Evolutionary conservation across 352 stramenopile genomes (phyloP), one percentile per base, ranked within the genome.

Genomic region (Phytopythium boreale): DNA sequence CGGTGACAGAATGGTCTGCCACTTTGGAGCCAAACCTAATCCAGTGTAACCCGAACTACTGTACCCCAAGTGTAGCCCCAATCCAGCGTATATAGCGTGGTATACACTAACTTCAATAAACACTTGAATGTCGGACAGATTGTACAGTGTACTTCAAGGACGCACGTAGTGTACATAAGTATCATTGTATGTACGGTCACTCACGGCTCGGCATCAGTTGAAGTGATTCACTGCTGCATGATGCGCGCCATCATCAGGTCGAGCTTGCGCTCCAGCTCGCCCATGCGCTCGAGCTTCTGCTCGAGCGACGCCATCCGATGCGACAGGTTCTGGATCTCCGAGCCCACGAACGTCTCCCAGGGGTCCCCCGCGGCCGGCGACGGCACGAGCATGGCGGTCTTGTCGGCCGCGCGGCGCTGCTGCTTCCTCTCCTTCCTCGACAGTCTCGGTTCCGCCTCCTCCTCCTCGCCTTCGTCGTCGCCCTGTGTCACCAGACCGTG

Each of bases 401-500:
- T 58, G 27, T 24, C 27, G 52, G 17, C 20, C 1, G 19, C 44
- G 44, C 44, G 19, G 20, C 44, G n/a, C 43, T 50, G 19, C 43
- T 50, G 3, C 43, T 50, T 50, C 20, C 20, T 50, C 20, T 50
- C 43, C 47, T 55, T 53, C 22, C 22, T 34, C 24, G 24, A 36
- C 24, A 34, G 5, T 12, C 3, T 19, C 24, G 12, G 47, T 24
- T 36, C 26, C 0, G 1, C 12, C 24, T 55, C 0, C 24, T 55
- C 26, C 47, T 43, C 27, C 29, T 26, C 50, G 7, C 41, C n/a
- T n/a, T n/a, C 67, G 4, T 24, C 20, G 10, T 26, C 29, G 12
- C 0, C 46, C 63, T 64, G 27, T 67, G 62, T 12, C 39, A 31
- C 26, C 63, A 49, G 27, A 63, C 66, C 15, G 37, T 70, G 43